Conservation (phyloP, 768 basidiomycete species). For the Cantharellus anzutake region DNA sequence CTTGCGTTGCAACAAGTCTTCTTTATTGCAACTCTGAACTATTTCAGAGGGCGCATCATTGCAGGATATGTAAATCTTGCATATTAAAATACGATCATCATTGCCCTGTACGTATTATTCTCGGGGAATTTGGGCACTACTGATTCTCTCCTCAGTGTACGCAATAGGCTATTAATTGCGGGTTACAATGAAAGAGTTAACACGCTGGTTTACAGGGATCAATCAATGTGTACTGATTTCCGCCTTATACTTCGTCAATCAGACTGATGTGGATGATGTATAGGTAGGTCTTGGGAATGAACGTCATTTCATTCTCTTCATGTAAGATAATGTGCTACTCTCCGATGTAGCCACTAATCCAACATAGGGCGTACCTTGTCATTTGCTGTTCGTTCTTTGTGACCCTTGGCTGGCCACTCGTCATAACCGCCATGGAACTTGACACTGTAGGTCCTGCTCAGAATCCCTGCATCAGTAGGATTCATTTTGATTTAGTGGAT, state of each 20-base stretch:
- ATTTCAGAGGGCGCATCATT: conserved; percentile 75
- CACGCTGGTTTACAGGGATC: conserved; percentile 39
- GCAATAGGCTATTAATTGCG: too few species aligned
- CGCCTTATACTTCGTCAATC: not conserved
- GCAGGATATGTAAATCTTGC: conserved; percentile 77
- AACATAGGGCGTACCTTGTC: conserved; percentile 57
- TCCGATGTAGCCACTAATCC: conserved; percentile 2
- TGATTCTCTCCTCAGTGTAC: not conserved
- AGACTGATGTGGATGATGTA: not conserved
- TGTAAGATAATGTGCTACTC: conserved; percentile 30
- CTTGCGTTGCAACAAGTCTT: conserved; percentile 1
- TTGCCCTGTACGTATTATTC: conserved; percentile 48
- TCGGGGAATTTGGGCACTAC: not conserved
- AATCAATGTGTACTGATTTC: conserved; percentile 62
- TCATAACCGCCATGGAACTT: not conserved
- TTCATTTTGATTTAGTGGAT: conserved; percentile 28
- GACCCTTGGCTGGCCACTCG: conserved; percentile 31
- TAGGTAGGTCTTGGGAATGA: conserved; percentile 79
- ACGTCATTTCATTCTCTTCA: conserved; percentile 88
- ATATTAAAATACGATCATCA: conserved; percentile 84
- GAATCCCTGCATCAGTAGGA: conserved; percentile 8
- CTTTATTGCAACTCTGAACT: not conserved
- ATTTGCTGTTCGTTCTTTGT: conserved; percentile 43
- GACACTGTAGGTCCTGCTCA: conserved; percentile 1
- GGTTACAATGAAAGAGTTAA: too few species aligned